Conservation (phyloP, 805 yeast genomes). For the Pachysolen tannophilus region DNA sequence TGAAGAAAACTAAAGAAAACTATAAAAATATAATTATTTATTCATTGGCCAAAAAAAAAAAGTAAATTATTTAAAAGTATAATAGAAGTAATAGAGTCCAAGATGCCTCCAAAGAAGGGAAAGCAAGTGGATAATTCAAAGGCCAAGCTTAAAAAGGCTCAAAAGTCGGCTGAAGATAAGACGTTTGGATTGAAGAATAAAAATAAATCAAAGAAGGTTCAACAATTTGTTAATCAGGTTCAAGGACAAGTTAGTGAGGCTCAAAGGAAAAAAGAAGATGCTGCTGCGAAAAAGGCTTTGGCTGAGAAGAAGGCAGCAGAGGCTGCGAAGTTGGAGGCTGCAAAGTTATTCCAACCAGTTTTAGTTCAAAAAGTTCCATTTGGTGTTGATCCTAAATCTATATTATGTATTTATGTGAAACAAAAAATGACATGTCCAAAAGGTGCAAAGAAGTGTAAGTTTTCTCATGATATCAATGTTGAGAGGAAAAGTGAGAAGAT, state of each 20-base stretch:
- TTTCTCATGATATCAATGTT: constrained; percentile 78
- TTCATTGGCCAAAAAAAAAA: neutral
- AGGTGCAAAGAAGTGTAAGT: constrained; percentile 76
- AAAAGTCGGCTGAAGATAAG: constrained; percentile 68
- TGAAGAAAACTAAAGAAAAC: no score
- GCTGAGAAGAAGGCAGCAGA: constrained; percentile 92
- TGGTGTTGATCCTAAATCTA: constrained; percentile 95
- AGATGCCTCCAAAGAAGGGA: constrained; percentile 81
- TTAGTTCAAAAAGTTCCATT: constrained; percentile 83
- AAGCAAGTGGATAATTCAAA: constrained; percentile 48
- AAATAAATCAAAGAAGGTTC: constrained; percentile 89
- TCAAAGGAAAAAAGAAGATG: constrained; percentile 38
- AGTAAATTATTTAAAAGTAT: constrained; percentile 3
- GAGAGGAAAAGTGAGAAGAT: constrained; percentile 87
- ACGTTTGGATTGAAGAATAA: constrained; percentile 95
- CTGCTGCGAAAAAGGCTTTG: constrained; percentile 55
- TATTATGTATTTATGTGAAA: constrained; percentile 84
- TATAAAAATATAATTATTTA: no score
- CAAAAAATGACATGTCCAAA: constrained; percentile 74
- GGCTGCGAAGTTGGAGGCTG: constrained; percentile 81
- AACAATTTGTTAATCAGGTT: constrained; percentile 60
- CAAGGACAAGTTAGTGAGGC: constrained; percentile 50
- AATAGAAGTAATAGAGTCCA: constrained; percentile 7
- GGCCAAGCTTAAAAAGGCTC: constrained; percentile 49
- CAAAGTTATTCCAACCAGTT: constrained; percentile 61